Base-by-base conservation (phyloP, 768 basidiomycete genomes). In the Hygrophorus pudorinus region DNA sequence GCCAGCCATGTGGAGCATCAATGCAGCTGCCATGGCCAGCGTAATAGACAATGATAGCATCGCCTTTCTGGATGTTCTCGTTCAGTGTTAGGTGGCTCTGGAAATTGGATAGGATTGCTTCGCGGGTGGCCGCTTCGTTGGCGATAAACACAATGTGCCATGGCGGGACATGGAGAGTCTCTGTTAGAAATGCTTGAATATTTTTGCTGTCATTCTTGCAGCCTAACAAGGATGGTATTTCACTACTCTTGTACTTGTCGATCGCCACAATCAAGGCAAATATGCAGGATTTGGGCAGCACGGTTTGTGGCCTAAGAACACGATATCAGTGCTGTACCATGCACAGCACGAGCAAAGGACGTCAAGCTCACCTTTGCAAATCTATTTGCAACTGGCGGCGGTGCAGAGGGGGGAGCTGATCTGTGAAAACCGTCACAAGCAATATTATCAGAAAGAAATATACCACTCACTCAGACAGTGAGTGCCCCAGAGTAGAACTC, bases 11-110 rank as follows among this genome's bases (percentile, higher is more conserved):
- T 2, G 48, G 49, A 4, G 47, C 49, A 21, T 11, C 24, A 17
- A 44, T 47, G 10, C 41, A 47, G 31, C 34, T 29, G 18, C 49
- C 49, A 38, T 50, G 49, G n/a, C 49, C 49, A 14, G 47, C 46
- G 48, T 21, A 50, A 16, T 13, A 47, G 38, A 50, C 24, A 18
- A 50, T 31, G 14, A 50, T 42, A 29, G 47, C 14, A 29, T 48
- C 46, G 13, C 36, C 31, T 4, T 16, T 2, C 9, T 31, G 11
- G 21, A 50, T 48, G 13, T 38, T 7, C 20, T 17, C 34, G 41
- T 50, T 50, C 2, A 43, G 13, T n/a, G 42, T 42, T 28, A 50
- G 41, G 20, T 48, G 47, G 21, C 28, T 5, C 20, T 24, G 16
- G 16, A 50, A 48, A 5, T 14, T 38, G 8, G 39, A 3, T 16